A percentile compares a stretch with the other conserved stretches of the same genome.
phyloP scores from a whole-genome alignment of 768 basidiomycete species.

The Leccinum pellstonianum region DNA sequence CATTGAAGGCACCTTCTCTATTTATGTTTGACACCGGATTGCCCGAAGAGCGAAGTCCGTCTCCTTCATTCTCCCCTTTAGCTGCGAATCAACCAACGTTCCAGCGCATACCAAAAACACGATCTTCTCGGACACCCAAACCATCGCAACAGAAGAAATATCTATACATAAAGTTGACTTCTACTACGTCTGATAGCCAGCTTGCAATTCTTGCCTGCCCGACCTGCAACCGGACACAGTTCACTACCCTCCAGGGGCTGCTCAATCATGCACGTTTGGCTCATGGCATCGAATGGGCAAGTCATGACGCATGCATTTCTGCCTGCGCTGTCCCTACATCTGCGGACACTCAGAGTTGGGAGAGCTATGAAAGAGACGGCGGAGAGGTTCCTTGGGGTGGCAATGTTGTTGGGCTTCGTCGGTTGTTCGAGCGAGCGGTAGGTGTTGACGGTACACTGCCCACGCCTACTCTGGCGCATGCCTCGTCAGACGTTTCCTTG shows the following conservation, averaged over 20 bases:
- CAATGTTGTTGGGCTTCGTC: slow-evolving; percentile 43
- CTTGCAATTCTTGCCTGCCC: slow-evolving; percentile 40
- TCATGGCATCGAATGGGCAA: slow-evolving; percentile 47
- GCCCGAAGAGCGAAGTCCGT: slow-evolving; percentile 24
- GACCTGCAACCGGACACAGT: slow-evolving; percentile 45
- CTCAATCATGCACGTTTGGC: slow-evolving; percentile 53
- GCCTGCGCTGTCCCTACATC: slow-evolving; percentile 41
- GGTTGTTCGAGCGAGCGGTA: slow-evolving; percentile 52
- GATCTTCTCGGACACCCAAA: slow-evolving; percentile 29
- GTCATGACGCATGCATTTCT: slow-evolving; percentile 51
- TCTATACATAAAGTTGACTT: slow-evolving; percentile 39
- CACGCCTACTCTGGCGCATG: slow-evolving; percentile 2
- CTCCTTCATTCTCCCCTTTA: slow-evolving; percentile 22
- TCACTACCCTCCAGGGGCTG: slow-evolving; percentile 51
- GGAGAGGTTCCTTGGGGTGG: slow-evolving; percentile 34
- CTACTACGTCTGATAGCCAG: slow-evolving; percentile 30
- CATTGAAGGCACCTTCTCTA: slow-evolving; percentile 39
- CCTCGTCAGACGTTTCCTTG: slow-evolving; percentile 1
- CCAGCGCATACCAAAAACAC: slow-evolving; percentile 26
- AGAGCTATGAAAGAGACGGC: slow-evolving; percentile 40
- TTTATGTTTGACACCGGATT: slow-evolving; percentile 34
- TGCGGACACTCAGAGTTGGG: slow-evolving; percentile 32
- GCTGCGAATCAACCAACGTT: slow-evolving; percentile 10
- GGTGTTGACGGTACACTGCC: slow-evolving; percentile 33
- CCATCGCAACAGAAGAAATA: slow-evolving; percentile 35